Percentiles rank a stretch among this genome's conserved stretches.
Conservation (phyloP, 306 rosid species). For the Gleditsia sinensis region DNA sequence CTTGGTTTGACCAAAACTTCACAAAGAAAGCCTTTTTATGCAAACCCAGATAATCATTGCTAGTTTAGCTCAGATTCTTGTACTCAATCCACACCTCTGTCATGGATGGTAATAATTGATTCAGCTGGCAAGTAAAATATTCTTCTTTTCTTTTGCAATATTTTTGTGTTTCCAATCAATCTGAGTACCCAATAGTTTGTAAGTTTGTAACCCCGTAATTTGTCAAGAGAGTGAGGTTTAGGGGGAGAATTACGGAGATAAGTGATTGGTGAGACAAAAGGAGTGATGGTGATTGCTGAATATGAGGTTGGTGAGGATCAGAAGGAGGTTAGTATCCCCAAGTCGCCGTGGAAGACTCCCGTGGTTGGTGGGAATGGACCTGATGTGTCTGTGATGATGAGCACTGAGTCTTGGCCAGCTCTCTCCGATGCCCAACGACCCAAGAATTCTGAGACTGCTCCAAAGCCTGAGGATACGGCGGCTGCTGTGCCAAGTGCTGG, state of each 20-base stretch:
- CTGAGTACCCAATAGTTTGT: constrained; percentile 9
- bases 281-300: constrained; percentile 73
- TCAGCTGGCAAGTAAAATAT: constrained; percentile 24
- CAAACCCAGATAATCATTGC: constrained; percentile 7
- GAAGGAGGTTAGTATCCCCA: constrained; percentile 59
- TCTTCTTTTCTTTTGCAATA: not conserved
- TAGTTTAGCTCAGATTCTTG: constrained; percentile 11
- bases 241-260: not conserved
- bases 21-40: not conserved
- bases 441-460: constrained; percentile 45
- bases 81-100: constrained; percentile 4
- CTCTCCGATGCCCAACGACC: constrained; percentile 68
- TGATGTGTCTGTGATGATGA: constrained; percentile 69
- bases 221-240: constrained; percentile 6
- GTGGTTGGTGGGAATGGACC: constrained; percentile 40
- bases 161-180: constrained; percentile 13
- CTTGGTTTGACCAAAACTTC: not conserved
- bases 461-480: constrained; percentile 39
- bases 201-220: not conserved
- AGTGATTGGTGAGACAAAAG: constrained; percentile 39
- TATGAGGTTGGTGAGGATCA: constrained; percentile 55
- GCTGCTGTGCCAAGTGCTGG: constrained; percentile 38
- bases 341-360: constrained; percentile 88
- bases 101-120: constrained; percentile 16
- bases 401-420: constrained; percentile 82